Base-by-base conservation (phyloP, 495 filamentous ascomycete genomes). In the Daldinia bambusicola region DNA sequence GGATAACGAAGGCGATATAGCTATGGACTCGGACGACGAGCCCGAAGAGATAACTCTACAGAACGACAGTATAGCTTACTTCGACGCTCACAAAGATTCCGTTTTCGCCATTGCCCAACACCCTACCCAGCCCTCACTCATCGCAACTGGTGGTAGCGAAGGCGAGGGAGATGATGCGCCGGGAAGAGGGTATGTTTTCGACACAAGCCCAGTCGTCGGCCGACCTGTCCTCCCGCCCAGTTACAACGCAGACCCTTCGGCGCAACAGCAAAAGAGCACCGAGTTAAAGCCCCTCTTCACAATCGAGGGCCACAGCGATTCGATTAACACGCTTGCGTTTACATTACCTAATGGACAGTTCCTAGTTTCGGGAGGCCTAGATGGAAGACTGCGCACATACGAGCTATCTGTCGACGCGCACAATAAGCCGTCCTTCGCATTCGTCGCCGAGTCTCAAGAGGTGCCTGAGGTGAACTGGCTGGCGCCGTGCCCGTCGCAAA, bases 381-480 rank as follows among this genome's bases (percentile, higher is more conserved):
- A 98, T 77, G 96, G 93, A 9, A 85, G 85, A 58, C 66, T 92
- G 64, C 85, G 89, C 58, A 82, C 84, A 7, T 90, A 85, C 75
- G 77, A 80, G 26, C 53, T 75, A 1, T 59, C 70, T 8, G 13
- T 78, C 1, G 59, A 74, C 36, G 73, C 72, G 18, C 67, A 45
- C 5, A 73, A 78, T 32, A 77, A 79, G 30, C 71, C 75, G 4
- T 71, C 77, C 14, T 93, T 89, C 86, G 80, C 83, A 40, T 92
- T 92, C 77, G 76, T 92, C 4, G 89, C 84, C 20, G 89, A 91
- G 72, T 85, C 87, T 1, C 89, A 92, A 80, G 96, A 99, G 78
- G 94, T 97, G 1, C 90, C 95, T 67, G 95, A 98, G 79, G 90
- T 99, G 67, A 96, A 96, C 83, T 99, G 94, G 93, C 79, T 98